phyloP scores from a whole-genome alignment of 495 filamentous ascomycete species.

The Cercophora sp. region DNA sequence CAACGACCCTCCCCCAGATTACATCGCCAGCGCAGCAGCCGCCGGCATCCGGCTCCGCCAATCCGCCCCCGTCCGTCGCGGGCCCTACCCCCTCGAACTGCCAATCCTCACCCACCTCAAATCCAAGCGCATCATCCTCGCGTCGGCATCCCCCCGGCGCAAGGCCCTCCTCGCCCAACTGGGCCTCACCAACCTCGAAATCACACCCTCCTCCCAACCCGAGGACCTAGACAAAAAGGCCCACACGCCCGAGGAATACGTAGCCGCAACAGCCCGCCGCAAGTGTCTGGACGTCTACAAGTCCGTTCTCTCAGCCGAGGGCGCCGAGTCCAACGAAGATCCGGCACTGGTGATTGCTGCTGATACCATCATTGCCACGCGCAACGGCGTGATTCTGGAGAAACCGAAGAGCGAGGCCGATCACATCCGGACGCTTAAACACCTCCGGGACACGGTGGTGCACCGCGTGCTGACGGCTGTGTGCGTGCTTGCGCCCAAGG shows the following conservation, averaged over 20 bases:
- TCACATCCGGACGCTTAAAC: constrained; percentile 76
- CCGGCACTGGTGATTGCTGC: constrained; percentile 85
- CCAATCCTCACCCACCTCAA: constrained; percentile 71
- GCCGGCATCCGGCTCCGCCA: constrained; percentile 34
- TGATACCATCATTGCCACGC: constrained; percentile 83
- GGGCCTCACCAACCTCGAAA: constrained; percentile 70
- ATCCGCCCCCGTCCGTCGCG: constrained; percentile 27
- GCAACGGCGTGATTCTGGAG: constrained; percentile 74
- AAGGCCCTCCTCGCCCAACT: constrained; percentile 74
- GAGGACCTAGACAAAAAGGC: constrained; percentile 77
- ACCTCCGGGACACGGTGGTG: constrained; percentile 64
- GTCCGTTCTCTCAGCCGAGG: constrained; percentile 54
- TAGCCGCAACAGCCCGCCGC: constrained; percentile 74
- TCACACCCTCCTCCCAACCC: constrained; percentile 72
- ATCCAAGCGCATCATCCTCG: constrained; percentile 75
- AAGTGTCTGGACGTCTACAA: constrained; percentile 80
- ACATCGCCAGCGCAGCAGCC: constrained; percentile 38
- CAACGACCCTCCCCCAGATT: constrained; percentile 39
- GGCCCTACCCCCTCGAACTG: constrained; percentile 63
- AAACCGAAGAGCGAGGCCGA: constrained; percentile 79
- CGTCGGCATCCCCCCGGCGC: constrained; percentile 80
- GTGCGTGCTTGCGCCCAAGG: constrained; percentile 72
- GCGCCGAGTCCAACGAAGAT: constrained; percentile 50
- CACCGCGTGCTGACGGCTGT: constrained; percentile 84
- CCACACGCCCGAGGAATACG: constrained; percentile 82